Base-by-base conservation (phyloP, 2,329 filamentous ascomycete species). In the Xylaria sp. region DNA sequence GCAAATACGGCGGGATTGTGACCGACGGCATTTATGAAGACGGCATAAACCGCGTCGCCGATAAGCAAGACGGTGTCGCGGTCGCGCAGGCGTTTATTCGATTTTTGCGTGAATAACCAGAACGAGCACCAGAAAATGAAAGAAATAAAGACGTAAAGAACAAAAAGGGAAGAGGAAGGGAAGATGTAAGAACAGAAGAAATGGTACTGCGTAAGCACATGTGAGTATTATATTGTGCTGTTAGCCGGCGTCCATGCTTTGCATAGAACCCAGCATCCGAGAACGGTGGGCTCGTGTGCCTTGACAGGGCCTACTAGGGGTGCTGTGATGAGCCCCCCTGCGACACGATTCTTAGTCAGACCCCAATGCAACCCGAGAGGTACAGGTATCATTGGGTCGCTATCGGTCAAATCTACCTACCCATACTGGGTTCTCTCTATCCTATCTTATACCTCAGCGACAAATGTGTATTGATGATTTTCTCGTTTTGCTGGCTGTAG, bases 31-130 rank as follows among this genome's bases (percentile, higher is more conserved):
- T 91, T 69, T 95, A 88, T 74, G 81, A 88, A 65, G 91, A 93
- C 74, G 92, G 88, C 32, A 87, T 94, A 78, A 82, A 81, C 8
- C 87, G 93, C 69, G 91, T 91, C 1, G 83, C 82, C 9, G 84
- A 89, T 41, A 84, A 88, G 64, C 94, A 98, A 72, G 94, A 98
- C 78, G 94, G 95, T 1, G 84, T 96, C n/a, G 81, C 84, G 2
- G 89, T 97, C 63, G 91, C 89, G 0, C 84, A 86, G 71, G 90
- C 89, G 0, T 97, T 98, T 78, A 78, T 98, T 76, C 88, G 86
- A 54, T 97, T 98, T 74, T 79, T 97, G 75, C 82, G 89, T 57
- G 90, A 93, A 73, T 85, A 68, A n/a, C 28, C 25, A 9, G 44
- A 34, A 37, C 51, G 46, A 12, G 56, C 20, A 23, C n/a, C 41